These are phyloP conservation scores for Microsporum ferrugineum DNA, from an alignment of 2,329 filamentous ascomycete species.

Conservation along the genomic window DNA sequence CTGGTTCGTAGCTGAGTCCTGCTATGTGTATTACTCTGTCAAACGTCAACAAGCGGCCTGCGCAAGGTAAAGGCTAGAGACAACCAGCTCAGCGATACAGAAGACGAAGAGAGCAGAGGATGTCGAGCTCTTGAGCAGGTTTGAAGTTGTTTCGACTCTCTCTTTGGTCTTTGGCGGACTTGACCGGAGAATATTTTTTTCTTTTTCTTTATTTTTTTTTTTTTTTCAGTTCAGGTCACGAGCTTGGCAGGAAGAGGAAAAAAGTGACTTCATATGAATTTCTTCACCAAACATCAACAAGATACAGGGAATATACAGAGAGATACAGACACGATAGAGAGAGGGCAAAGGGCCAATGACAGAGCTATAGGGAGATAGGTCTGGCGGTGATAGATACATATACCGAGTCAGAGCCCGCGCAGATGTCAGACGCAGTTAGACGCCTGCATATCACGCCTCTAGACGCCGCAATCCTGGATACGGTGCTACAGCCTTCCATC, in stretches of 20 bases:
- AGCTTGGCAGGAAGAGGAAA: neutral
- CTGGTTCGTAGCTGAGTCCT: no score
- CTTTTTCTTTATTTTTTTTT: neutral
- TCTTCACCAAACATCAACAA: neutral
- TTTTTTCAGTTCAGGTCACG: neutral
- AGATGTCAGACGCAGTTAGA: slow-evolving; percentile 25
- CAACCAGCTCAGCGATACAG: neutral
- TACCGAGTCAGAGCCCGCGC: neutral
- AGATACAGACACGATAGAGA: no score
- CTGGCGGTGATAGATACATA: neutral
- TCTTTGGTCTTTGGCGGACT: neutral
- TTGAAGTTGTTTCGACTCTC: neutral
- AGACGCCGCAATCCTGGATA: slow-evolving; percentile 58
- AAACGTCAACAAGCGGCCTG: neutral
- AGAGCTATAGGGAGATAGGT: neutral
- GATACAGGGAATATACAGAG: neutral
- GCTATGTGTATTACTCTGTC: neutral
- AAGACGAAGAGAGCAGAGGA: neutral
- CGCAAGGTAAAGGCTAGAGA: neutral
- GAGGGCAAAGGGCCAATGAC: neutral
- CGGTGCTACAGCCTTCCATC: slow-evolving; percentile 58
- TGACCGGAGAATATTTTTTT: neutral
- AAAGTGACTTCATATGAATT: neutral
- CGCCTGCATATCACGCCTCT: slow-evolving; percentile 85
- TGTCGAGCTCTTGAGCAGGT: neutral